Evolutionary conservation across 352 stramenopile species (phyloP).

Genomic region (Pythium volutum): DNA sequence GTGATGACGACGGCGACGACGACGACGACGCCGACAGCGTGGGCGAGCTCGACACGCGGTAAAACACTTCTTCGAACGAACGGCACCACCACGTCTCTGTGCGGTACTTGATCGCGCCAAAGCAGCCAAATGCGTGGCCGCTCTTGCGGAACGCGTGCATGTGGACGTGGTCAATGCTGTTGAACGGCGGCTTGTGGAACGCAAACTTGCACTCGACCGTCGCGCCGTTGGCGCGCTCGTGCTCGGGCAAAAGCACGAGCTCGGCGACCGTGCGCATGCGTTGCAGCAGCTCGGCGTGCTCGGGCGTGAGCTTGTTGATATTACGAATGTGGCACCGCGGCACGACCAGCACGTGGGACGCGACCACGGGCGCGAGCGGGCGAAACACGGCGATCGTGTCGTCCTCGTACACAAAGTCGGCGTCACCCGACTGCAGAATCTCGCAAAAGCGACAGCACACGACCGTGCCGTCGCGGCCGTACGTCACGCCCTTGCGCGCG

Average conservation of each 20-base stretch:
- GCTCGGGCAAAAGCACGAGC: conserved; percentile 31
- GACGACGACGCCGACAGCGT: background rate
- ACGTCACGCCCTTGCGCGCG: conserved; percentile 68
- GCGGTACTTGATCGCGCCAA: conserved; percentile 79
- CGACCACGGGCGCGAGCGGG: conserved; percentile 57
- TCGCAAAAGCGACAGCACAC: conserved; percentile 79
- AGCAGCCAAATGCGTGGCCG: conserved; percentile 51
- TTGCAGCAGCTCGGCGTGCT: conserved; percentile 52
- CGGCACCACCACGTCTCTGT: conserved; percentile 86
- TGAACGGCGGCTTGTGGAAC: conserved; percentile 83
- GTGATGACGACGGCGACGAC: background rate
- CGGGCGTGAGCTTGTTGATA: conserved; percentile 67
- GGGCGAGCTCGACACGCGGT: conserved; percentile 16
- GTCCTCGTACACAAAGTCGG: conserved; percentile 82
- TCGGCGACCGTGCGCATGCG: conserved; percentile 66
- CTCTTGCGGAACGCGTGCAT: conserved; percentile 79
- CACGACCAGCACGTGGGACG: conserved; percentile 76
- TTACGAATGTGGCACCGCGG: conserved; percentile 80
- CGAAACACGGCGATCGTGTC: conserved; percentile 72
- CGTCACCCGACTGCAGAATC: conserved; percentile 54
- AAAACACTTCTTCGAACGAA: conserved; percentile 68
- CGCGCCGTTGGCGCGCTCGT: background rate
- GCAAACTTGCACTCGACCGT: conserved; percentile 61
- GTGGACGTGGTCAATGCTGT: conserved; percentile 88
- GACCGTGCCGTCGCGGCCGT: conserved; percentile 50